Evolutionary conservation across 306 rosid species (phyloP).

Genomic region (Prunus campanulata): DNA sequence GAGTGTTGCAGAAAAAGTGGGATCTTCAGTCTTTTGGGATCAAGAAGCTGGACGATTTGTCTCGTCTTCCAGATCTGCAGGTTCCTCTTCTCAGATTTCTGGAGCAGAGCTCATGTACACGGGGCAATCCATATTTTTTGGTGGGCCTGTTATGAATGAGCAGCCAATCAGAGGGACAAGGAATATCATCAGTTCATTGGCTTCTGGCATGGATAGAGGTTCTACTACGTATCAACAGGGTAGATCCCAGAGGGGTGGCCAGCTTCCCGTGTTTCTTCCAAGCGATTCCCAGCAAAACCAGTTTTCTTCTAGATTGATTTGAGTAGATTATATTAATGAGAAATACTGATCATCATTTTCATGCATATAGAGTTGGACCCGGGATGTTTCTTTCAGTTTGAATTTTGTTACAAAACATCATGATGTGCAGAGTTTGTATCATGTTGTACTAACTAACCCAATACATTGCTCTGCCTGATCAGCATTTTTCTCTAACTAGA

Average conservation of each 20-base stretch:
- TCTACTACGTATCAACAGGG: slow-evolving; percentile 49
- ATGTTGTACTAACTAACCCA: neutral
- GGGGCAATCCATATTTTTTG: slow-evolving; percentile 72
- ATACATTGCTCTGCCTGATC: neutral
- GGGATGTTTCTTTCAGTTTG: neutral
- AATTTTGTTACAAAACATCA: neutral
- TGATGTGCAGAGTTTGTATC: neutral
- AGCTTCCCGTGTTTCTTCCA: slow-evolving; percentile 76
- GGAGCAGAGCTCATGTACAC: slow-evolving; percentile 62
- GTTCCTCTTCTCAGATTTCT: slow-evolving; percentile 44
- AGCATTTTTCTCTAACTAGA: neutral
- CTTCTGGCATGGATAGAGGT: slow-evolving; percentile 43
- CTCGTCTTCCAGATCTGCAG: slow-evolving; percentile 45
- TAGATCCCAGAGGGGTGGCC: slow-evolving; percentile 61
- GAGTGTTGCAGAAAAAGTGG: slow-evolving; percentile 34
- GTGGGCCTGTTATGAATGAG: slow-evolving; percentile 67
- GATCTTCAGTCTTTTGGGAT: slow-evolving; percentile 72
- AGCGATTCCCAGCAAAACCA: slow-evolving; percentile 53
- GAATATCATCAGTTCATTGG: slow-evolving; percentile 28
- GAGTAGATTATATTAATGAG: neutral
- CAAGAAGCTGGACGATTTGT: slow-evolving; percentile 80
- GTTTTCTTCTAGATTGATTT: slow-evolving; percentile 32
- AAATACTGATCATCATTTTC: neutral
- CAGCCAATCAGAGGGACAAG: slow-evolving; percentile 41
- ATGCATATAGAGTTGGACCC: neutral